A percentile compares a stretch with the other conserved stretches of the same genome.
Conservation (phyloP, 768 basidiomycete genomes). For the Rhodotorula sphaerocarpa region DNA sequence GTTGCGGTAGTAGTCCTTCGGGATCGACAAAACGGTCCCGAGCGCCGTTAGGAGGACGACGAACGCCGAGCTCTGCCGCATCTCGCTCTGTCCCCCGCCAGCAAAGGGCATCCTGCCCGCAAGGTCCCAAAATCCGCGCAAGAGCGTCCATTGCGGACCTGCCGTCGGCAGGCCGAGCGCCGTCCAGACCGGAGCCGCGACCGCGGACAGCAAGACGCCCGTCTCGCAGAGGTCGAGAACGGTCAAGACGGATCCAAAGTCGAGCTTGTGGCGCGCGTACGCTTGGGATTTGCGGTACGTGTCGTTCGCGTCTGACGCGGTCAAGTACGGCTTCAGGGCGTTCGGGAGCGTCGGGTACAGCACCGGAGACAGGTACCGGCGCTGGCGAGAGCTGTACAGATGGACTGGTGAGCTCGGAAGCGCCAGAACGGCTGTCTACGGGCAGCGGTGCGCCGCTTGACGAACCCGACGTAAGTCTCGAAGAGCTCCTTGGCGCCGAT, state of each 20-base stretch:
- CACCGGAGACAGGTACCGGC: conserved; percentile 56
- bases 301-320: conserved; percentile 53
- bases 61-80: conserved; percentile 22
- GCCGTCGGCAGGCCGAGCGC: background rate
- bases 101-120: background rate
- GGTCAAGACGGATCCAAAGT: conserved; percentile 75
- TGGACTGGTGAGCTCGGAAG: no score
- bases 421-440: background rate
- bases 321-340: conserved; percentile 54
- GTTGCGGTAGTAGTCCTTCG: conserved; percentile 72
- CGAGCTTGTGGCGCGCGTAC: conserved; percentile 85
- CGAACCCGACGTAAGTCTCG: conserved; percentile 78
- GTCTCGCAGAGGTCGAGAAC: conserved; percentile 50
- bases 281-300: conserved; percentile 81
- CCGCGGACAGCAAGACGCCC: conserved; percentile 14
- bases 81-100: conserved; percentile 5
- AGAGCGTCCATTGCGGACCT: conserved; percentile 18
- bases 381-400: conserved; percentile 58
- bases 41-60: conserved; percentile 43
- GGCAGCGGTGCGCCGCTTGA: no score
- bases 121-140: conserved; percentile 29
- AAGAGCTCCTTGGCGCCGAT: conserved; percentile 73
- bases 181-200: background rate
- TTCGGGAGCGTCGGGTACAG: conserved; percentile 59
- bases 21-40: conserved; percentile 62